Evolutionary conservation across 2,329 filamentous ascomycete species (phyloP), one percentile per base, ranked within the genome.

Genomic region (Xylariaceae sp.): DNA sequence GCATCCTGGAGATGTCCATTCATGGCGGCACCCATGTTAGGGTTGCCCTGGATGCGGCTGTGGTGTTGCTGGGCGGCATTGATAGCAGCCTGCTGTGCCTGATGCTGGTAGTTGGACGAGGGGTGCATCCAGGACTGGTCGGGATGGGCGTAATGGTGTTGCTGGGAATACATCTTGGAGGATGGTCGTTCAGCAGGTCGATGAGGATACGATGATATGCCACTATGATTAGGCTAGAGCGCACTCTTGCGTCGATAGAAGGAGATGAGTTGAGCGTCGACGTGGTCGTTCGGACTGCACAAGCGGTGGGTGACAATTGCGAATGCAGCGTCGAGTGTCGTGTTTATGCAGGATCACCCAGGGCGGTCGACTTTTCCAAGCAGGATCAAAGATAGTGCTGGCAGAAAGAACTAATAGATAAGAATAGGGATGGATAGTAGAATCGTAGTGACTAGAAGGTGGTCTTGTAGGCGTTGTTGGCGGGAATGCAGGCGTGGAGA

Each of bases 41-140:
- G 86, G 65, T 80, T 85, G 68, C 82, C 82, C 51, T 88, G 83
- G 67, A 95, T 83, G 65, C 89, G 88, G 72, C 83, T 88, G 75
- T 90, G 92, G 73, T 89, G 87, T 69, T 82, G 79, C 64, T 81
- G 80, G 23, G 80, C 82, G 41, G 80, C 83, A 11, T 78, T 79
- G 37, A 82, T 81, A 59, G 80, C 77, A 64, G 77, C 74, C 65
- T 78, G 73, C 56, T 83, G 81, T 18, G 78, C 77, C 67, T 85
- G 83, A 61, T 84, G 81, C 67, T 84, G 79, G 62, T 86, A 83
- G 64, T 77, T 78, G 52, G 81, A 77, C 72, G 87, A 84, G 72
- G 85, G 83, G 66, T 88, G 85, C 80, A 88, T 83, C 86, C 86
- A 88, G 70, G 82, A 76, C 65, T 82, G 80, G 61, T 87, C 84